Base-by-base conservation (phyloP, 352 stramenopile genomes). In the Phytophthora foliorum region DNA sequence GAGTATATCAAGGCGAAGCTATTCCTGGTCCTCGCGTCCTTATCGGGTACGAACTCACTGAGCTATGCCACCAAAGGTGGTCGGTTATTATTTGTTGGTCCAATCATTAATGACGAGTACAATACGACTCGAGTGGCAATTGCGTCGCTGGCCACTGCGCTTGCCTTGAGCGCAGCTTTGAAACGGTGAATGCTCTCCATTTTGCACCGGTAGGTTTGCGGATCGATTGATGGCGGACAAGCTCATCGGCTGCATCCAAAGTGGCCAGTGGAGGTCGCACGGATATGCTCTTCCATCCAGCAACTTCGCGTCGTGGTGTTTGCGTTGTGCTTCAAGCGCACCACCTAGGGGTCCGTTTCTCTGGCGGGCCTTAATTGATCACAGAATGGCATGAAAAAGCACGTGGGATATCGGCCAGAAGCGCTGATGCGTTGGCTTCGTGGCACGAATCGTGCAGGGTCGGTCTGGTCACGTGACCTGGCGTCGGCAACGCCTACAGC, bases 101-200 rank as follows among this genome's bases (percentile, higher is more conserved):
- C n/a, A n/a, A n/a, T n/a, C n/a, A n/a, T n/a, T n/a, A n/a, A n/a
- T n/a, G n/a, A n/a, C n/a, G n/a, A n/a, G n/a, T n/a, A n/a, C n/a
- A n/a, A n/a, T n/a, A n/a, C n/a, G n/a, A n/a, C n/a, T n/a, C n/a
- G n/a, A n/a, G n/a, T n/a, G n/a, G 52, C 52, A 69, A 69, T 56
- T 74, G 59, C 58, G 42, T 50, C 25, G 65, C 65, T 73, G 65
- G 57, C 58, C 46, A 69, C 59, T 71, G 51, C 50, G 22, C 57
- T 61, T 61, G 57, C 44, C 57, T 59, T 56, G 65, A 55, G 56
- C 31, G 31, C 41, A 44, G 53, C 57, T 19, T 38, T 44, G 66
- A 69, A 69, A 74, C 59, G 59, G 58, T 60, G 39, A 29, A 21
- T 34, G 36, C 56, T 72, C 34, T 17, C 21, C 55, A 57, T 31